Evolutionary conservation across 1,139 yeast genomes (phyloP).

Genomic region (Lodderomyces margitis): DNA sequence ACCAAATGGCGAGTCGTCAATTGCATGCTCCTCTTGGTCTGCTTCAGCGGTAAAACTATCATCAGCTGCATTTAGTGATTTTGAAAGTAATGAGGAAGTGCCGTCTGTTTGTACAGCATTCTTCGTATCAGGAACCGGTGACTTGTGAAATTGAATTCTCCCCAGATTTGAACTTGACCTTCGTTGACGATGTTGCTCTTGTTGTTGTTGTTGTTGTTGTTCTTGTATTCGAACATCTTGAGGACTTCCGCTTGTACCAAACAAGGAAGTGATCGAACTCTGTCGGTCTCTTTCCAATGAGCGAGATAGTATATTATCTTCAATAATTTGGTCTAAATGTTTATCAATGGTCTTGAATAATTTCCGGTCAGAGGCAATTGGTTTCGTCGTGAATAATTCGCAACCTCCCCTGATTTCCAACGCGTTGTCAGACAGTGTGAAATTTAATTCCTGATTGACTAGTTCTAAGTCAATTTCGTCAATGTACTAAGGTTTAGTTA

Average conservation of each 20-base stretch:
- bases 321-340: slow-evolving; percentile 66
- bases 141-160: slow-evolving; percentile 8
- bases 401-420: slow-evolving; percentile 79
- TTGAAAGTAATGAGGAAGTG: slow-evolving; percentile 15
- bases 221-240: slow-evolving; percentile 13
- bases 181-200: slow-evolving; percentile 22
- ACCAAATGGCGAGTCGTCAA: slow-evolving; percentile 83
- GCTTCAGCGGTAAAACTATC: slow-evolving; percentile 14
- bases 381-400: slow-evolving; percentile 91
- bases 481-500: slow-evolving; percentile 55
- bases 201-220: neutral
- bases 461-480: slow-evolving; percentile 89
- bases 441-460: slow-evolving; percentile 82
- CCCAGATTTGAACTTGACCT: slow-evolving; percentile 22
- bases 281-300: slow-evolving; percentile 43
- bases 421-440: slow-evolving; percentile 84
- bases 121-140: slow-evolving; percentile 9
- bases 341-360: slow-evolving; percentile 84
- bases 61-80: slow-evolving; percentile 21
- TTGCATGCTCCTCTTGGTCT: slow-evolving; percentile 21
- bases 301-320: slow-evolving; percentile 50
- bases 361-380: slow-evolving; percentile 86
- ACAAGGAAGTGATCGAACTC: slow-evolving; percentile 33
- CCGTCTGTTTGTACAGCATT: neutral
- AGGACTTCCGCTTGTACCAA: slow-evolving; percentile 40